Base-by-base conservation (phyloP, 805 yeast species). In the Ogataea chonburiensis region DNA sequence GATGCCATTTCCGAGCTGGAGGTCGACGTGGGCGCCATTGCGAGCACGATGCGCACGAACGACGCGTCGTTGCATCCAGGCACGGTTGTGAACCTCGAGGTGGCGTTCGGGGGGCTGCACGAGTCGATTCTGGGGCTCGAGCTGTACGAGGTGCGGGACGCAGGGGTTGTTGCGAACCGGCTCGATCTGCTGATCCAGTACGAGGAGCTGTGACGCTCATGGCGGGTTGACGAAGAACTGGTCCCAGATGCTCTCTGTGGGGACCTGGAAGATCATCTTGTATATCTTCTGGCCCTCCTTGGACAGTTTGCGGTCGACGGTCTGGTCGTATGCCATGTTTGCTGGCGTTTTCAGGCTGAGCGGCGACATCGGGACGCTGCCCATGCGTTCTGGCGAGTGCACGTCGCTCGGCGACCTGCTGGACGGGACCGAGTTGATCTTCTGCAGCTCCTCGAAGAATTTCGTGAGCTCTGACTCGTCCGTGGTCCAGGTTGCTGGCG, bases 241-340 rank as follows among this genome's bases (percentile, higher is more conserved):
- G 34, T 78, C 86, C 84, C 86, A 80, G 21, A 81, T 78, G 17
- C 78, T 66, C 37, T 80, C 86, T 3, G 76, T 70, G 4, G 83
- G 79, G 30, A 79, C 73, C 52, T 75, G 81, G 49, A 70, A 73
- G 42, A 81, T 71, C 64, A 81, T 61, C 48, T 79, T 84, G 51
- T 69, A 76, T 14, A 79, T 70, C 33, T 67, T 63, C 42, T 69
- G 71, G 4, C 80, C 81, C 43, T 81, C 86, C 24, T 50, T 61
- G 4, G 59, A 38, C 31, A 45, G 24, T 21, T 31, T 42, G 14
- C 29, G 39, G 15, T 44, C 44, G 15, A 19, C 37, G 8, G 42
- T 31, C 49, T 32, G 38, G 28, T 38, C 33, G n/a, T 23, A 28
- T n/a, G 33, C 15, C 24, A 32, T 24, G 4, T 20, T 28, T 7